phyloP scores from a whole-genome alignment of 768 basidiomycete genomes.

The Boletus sensibilis region DNA sequence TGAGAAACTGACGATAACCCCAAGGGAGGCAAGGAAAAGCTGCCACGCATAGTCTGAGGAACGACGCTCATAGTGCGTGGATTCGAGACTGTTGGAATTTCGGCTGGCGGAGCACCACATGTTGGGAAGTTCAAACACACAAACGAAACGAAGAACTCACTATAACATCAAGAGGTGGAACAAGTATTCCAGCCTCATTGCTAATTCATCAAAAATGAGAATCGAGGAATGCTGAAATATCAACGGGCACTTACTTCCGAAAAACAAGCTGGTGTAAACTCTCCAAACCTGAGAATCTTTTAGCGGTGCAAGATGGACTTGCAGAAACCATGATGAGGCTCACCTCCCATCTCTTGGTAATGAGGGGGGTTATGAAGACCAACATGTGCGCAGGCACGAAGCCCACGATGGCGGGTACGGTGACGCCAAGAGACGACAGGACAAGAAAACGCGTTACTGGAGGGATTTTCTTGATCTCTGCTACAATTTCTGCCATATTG shows the following conservation, averaged over 20 bases:
- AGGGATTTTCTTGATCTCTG: slow-evolving; percentile 78
- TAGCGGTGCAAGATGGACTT: neutral
- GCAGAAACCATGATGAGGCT: slow-evolving; percentile 2
- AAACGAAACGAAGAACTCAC: slow-evolving; percentile 20
- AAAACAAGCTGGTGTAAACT: slow-evolving; percentile 68
- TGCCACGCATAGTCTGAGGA: slow-evolving; percentile 83
- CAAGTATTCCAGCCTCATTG: slow-evolving; percentile 33
- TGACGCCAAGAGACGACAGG: slow-evolving; percentile 57
- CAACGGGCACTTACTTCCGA: slow-evolving; percentile 48
- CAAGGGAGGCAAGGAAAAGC: slow-evolving; percentile 49
- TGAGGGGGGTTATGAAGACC: slow-evolving; percentile 49
- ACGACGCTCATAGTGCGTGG: slow-evolving; percentile 50
- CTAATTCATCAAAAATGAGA: slow-evolving; percentile 15
- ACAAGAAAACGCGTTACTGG: slow-evolving; percentile 75
- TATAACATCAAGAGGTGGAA: slow-evolving; percentile 47
- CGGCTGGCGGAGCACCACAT: slow-evolving; percentile 45
- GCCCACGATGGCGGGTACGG: slow-evolving; percentile 55
- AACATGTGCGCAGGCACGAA: slow-evolving; percentile 53
- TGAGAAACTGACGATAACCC: slow-evolving; percentile 55
- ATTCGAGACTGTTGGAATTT: slow-evolving; percentile 63
- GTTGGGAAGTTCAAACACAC: neutral
- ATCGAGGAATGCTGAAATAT: neutral
- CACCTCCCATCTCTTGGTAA: slow-evolving; percentile 56
- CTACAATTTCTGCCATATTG: slow-evolving; percentile 47
- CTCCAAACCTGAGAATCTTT: slow-evolving; percentile 62